Base-by-base conservation (phyloP, 1,284 basidiomycete species). In the Fomitopsis betulina region DNA sequence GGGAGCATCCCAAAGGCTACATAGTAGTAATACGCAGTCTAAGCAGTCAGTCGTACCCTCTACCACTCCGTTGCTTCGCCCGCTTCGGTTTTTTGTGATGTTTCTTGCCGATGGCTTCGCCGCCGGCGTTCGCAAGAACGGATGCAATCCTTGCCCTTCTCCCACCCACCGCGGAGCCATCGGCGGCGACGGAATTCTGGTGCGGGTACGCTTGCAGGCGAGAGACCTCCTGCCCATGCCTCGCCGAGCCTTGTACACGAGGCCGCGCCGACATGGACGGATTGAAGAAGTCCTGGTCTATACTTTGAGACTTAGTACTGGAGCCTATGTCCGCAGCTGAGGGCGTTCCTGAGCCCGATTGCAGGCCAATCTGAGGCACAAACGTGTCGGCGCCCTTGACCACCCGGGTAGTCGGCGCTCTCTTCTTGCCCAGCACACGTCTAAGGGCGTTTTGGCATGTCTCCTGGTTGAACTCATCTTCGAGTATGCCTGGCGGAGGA, bases 251-350 rank as follows among this genome's bases (percentile, higher is more conserved):
- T 65, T 86, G 82, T 17, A 89, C 73, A 60, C 88, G 85, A 0
- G 91, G 84, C 52, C 84, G 77, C 2, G 85, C 70, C 1, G 85
- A 79, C 32, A 87, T 73, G 1, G 73, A 63, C 2, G 76, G 67
- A 53, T 79, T 75, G 68, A 98, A 98, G 76, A 98, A 99, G 1
- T 87, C 86, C 47, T 82, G 79, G 68, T 99, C 96, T 17, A 99
- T 66, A 3, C 82, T 83, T n/a, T 73, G 75, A 0, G 88, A 84
- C 69, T 86, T 90, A 27, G 73, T 62, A 21, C 81, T 79, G 50
- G 75, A 70, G 3, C 69, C 74, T 37, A 70, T 72, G 39, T 56
- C 53, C 3, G 59, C 54, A 0, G 65, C 57, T 13, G 68, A 43
- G 39, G 61, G 43, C 72, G 70, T 33, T 62, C 67, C 25, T 60